These are phyloP conservation scores for Friedmanniomyces endolithicus DNA, from an alignment of 495 filamentous ascomycete species.

Conservation along the genomic window DNA sequence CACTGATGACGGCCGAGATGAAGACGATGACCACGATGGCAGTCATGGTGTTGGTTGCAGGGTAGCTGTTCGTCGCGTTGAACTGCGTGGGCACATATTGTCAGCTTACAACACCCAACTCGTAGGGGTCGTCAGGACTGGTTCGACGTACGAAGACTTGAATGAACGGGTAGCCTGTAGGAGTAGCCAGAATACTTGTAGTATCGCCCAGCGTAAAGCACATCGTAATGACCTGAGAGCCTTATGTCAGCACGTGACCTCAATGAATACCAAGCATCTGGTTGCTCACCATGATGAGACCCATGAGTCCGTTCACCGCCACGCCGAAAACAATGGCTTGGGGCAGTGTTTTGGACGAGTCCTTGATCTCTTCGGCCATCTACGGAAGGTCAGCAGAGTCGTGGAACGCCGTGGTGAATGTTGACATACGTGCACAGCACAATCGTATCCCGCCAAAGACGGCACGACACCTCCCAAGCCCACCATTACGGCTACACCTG, in stretches of 20 bases:
- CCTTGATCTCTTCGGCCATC: conserved; percentile 15
- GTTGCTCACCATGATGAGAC: conserved; percentile 8
- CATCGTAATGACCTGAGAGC: background rate
- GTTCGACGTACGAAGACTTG: background rate
- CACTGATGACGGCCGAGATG: conserved; percentile 5
- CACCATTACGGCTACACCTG: background rate
- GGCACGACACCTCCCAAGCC: conserved; percentile 9
- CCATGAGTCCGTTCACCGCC: conserved; percentile 12
- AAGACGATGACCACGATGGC: conserved; percentile 1
- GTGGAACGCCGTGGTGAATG: conserved; percentile 1
- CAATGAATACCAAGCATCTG: no score
- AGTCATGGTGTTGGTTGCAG: background rate
- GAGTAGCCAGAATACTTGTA: background rate
- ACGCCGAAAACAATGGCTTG: conserved; percentile 11
- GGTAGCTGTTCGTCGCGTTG: no score
- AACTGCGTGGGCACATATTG: no score
- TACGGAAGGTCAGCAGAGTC: conserved; percentile 15
- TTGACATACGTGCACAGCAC: conserved; percentile 10
- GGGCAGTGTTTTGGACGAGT: conserved; percentile 9
- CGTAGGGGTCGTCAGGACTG: no score
- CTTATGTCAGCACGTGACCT: background rate
- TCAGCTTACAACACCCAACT: no score
- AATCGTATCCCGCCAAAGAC: conserved; percentile 8
- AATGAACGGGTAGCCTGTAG: background rate
- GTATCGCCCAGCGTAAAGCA: background rate